Evolutionary conservation across 1,284 basidiomycete genomes (phyloP).

Genomic region (Phellopilus nigrolimitatus): DNA sequence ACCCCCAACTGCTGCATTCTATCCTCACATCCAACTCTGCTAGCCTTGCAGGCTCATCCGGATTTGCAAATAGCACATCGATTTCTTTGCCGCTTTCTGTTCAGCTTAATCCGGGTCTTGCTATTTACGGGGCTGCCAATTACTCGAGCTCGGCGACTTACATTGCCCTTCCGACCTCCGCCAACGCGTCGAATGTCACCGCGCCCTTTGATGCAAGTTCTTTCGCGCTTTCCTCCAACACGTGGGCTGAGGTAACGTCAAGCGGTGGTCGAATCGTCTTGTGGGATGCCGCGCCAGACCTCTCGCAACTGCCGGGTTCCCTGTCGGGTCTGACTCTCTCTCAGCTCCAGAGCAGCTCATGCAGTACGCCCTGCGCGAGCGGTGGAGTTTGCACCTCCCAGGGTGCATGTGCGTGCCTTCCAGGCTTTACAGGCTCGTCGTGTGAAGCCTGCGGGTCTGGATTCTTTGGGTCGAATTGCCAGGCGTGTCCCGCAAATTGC

Average conservation of each 20-base stretch:
- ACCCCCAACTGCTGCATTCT: conserved; percentile 63
- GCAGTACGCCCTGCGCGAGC: conserved; percentile 67
- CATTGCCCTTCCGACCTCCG: conserved; percentile 46
- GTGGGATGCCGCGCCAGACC: conserved; percentile 76
- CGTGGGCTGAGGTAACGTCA: conserved; percentile 60
- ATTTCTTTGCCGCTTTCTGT: conserved; percentile 60
- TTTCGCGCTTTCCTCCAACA: conserved; percentile 55
- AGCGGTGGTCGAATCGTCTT: conserved; percentile 51
- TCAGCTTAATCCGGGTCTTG: conserved; percentile 58
- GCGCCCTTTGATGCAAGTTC: conserved; percentile 51
- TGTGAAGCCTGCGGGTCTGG: conserved; percentile 72
- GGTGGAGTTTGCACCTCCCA: conserved; percentile 63
- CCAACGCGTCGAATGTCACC: conserved; percentile 41
- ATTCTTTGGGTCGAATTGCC: conserved; percentile 68
- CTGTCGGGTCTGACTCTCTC: conserved; percentile 56
- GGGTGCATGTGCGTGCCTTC: conserved; percentile 63
- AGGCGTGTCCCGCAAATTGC: conserved; percentile 64
- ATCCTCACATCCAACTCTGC: conserved; percentile 60
- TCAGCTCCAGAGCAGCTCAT: conserved; percentile 64
- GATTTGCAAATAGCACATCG: conserved; percentile 48
- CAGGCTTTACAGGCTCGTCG: conserved; percentile 69
- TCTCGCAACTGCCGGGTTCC: conserved; percentile 61
- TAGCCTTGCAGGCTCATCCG: conserved; percentile 50
- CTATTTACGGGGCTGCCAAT: conserved; percentile 49
- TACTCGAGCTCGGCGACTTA: conserved; percentile 64